Percentiles rank a stretch among this genome's conserved stretches.
Conservation (phyloP, 2,329 filamentous ascomycete genomes). For the Pseudocercospora fuligena region DNA sequence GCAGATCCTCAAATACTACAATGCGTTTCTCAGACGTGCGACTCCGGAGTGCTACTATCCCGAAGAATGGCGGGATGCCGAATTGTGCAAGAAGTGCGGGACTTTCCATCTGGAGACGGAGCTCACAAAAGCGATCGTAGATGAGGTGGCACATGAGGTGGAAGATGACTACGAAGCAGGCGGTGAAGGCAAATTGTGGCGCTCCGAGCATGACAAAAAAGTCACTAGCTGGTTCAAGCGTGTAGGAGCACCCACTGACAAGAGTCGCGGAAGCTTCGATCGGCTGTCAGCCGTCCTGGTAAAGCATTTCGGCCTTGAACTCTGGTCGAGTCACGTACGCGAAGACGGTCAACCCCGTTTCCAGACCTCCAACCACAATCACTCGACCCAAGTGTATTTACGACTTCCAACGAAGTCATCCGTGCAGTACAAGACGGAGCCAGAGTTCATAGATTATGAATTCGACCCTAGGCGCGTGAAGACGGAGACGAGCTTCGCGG, state of each 20-base stretch:
- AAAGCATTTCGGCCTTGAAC: constrained; percentile 16
- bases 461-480: not conserved
- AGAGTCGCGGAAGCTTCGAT: not conserved
- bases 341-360: not conserved
- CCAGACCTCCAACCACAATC: not conserved
- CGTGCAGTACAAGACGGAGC: not conserved
- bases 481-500: not conserved
- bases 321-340: constrained; percentile 13
- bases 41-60: too few relatives aligned
- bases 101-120: too few relatives aligned
- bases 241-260: not conserved
- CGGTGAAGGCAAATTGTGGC: not conserved
- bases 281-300: not conserved
- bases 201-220: not conserved
- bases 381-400: constrained; percentile 5
- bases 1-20: not conserved
- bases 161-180: too few relatives aligned
- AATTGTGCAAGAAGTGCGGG: too few relatives aligned
- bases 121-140: too few relatives aligned
- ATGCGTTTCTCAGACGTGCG: not conserved
- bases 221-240: not conserved
- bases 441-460: not conserved
- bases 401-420: not conserved
- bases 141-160: too few relatives aligned
- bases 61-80: too few relatives aligned